Conservation (phyloP, 352 stramenopile species). For the Thraustochytrium sp. region DNA sequence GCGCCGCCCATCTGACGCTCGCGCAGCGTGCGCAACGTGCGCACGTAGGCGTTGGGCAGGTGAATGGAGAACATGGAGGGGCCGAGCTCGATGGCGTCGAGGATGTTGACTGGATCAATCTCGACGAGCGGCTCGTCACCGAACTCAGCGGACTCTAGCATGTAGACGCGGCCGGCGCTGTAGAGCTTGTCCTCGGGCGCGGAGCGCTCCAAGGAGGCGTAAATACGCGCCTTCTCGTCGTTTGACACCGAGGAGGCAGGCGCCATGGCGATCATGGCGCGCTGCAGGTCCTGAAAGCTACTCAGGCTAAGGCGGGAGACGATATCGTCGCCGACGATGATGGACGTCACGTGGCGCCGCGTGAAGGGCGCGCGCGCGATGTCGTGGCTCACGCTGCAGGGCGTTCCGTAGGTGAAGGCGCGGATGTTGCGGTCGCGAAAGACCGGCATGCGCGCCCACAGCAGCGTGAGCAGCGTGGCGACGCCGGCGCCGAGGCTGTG, state of each 20-base stretch:
- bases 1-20: background rate
- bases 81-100: constrained; percentile 9
- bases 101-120: background rate
- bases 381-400: background rate
- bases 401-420: background rate
- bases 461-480: background rate
- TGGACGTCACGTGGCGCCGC: background rate
- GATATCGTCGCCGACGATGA: constrained; percentile 28
- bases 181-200: background rate
- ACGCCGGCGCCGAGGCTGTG: constrained; percentile 35
- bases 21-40: background rate
- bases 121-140: background rate
- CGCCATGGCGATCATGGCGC: background rate
- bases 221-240: background rate
- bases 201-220: background rate
- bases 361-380: constrained; percentile 1
- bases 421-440: constrained; percentile 34
- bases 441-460: constrained; percentile 18
- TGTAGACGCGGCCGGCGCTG: constrained; percentile 13
- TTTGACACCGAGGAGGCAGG: background rate
- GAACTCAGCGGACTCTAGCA: constrained; percentile 17
- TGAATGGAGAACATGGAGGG: constrained; percentile 22
- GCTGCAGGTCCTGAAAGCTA: constrained; percentile 6
- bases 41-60: constrained; percentile 27
- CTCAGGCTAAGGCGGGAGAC: constrained; percentile 16